Evolutionary conservation across 1,284 basidiomycete species (phyloP).

Genomic region (Apiotrichum gracile): DNA sequence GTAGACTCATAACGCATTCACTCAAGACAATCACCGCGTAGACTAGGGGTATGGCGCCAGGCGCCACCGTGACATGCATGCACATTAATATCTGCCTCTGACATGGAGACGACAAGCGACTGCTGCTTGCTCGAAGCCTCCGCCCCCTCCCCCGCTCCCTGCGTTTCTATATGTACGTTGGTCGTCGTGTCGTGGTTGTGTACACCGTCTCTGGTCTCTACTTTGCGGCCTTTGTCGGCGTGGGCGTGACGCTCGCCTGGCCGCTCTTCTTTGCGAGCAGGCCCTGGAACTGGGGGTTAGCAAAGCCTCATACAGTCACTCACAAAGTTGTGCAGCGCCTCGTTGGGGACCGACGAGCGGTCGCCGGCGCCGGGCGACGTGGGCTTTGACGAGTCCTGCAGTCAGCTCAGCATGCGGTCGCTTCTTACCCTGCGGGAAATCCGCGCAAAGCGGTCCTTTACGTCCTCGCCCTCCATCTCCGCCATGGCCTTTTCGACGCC

Average conservation of each 20-base stretch:
- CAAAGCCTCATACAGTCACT: conserved; percentile 8
- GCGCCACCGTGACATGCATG: conserved; percentile 3
- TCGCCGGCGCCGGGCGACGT: conserved; percentile 12
- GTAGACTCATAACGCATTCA: too few relatives aligned
- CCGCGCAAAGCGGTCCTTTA: conserved; percentile 39
- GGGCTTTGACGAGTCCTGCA: conserved; percentile 27
- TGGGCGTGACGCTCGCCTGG: conserved; percentile 13
- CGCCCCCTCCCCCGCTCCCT: neutral
- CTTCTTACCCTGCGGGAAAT: conserved; percentile 29
- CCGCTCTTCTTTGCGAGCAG: conserved; percentile 28
- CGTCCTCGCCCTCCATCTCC: conserved; percentile 65
- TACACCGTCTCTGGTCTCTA: neutral
- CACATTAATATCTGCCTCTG: neutral
- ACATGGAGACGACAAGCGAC: too few relatives aligned
- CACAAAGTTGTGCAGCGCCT: conserved; percentile 47
- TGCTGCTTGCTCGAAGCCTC: too few relatives aligned
- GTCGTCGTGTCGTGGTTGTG: neutral
- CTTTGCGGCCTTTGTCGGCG: conserved; percentile 15
- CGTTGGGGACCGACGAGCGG: conserved; percentile 31
- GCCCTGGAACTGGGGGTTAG: conserved; percentile 37
- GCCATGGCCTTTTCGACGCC: conserved; percentile 75
- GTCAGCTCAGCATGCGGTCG: neutral
- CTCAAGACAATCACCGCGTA: too few relatives aligned
- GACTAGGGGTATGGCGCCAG: neutral
- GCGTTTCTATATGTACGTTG: too few relatives aligned